Evolutionary conservation across 139 green algal genomes (phyloP).

Genomic region (Edaphochlamys debaryana): DNA sequence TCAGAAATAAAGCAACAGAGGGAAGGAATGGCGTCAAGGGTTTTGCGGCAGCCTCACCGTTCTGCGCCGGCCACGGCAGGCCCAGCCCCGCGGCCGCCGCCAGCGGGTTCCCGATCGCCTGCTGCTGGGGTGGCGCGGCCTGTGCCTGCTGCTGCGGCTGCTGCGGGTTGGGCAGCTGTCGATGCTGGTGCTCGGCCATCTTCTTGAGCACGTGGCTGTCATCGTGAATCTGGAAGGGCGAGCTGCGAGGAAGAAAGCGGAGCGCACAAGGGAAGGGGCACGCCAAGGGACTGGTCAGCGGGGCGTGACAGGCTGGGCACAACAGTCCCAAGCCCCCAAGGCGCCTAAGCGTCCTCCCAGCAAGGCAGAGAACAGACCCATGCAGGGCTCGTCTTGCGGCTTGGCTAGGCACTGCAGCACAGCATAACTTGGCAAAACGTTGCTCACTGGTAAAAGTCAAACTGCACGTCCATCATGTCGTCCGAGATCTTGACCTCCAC

Average conservation of each 20-base stretch:
- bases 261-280: neutral
- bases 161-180: conserved; percentile 23
- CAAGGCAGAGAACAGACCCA: too few species aligned
- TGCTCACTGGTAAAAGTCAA: conserved; percentile 86
- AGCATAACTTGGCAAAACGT: too few species aligned
- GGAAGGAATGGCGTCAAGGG: too few species aligned
- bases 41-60: too few species aligned
- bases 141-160: conserved; percentile 19
- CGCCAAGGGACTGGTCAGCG: too few species aligned
- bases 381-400: too few species aligned
- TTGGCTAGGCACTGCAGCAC: too few species aligned
- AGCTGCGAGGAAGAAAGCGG: conserved; percentile 36
- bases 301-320: too few species aligned
- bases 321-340: neutral
- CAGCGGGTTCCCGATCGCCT: neutral
- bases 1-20: too few species aligned
- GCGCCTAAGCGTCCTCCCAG: too few species aligned
- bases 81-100: neutral
- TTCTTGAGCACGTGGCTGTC: conserved; percentile 80
- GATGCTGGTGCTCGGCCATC: conserved; percentile 9
- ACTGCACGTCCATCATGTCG: conserved; percentile 81
- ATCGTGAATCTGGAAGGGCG: conserved; percentile 86
- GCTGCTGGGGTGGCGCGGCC: neutral
- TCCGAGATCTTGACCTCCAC: conserved; percentile 91
- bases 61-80: neutral